Evolutionary conservation across 1,284 basidiomycete genomes (phyloP).

Genomic region (Leccinum subatratum): DNA sequence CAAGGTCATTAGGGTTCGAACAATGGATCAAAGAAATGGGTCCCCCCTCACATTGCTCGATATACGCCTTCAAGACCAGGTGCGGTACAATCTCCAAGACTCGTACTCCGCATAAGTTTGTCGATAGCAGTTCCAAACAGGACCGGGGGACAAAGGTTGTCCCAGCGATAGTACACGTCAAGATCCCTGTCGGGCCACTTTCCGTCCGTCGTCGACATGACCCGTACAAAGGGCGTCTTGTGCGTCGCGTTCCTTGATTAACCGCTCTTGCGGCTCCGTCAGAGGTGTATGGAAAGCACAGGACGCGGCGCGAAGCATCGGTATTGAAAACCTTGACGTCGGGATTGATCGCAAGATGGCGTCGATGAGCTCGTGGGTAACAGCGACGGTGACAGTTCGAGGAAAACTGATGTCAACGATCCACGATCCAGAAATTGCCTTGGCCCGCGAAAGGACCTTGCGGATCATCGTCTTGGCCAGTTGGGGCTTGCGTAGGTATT

Average conservation of each 20-base stretch:
- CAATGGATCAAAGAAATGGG: slow-evolving; percentile 28
- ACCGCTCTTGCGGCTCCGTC: slow-evolving; percentile 31
- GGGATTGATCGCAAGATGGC: slow-evolving; percentile 31
- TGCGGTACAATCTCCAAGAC: slow-evolving; percentile 32
- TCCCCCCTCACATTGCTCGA: slow-evolving; percentile 32
- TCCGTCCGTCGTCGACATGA: slow-evolving; percentile 33
- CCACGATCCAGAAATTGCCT: slow-evolving; percentile 28
- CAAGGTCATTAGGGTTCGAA: slow-evolving; percentile 17
- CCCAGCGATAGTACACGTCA: slow-evolving; percentile 28
- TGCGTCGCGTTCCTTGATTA: slow-evolving; percentile 26
- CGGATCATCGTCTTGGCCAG: slow-evolving; percentile 29
- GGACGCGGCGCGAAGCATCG: slow-evolving; percentile 26
- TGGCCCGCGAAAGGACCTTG: slow-evolving; percentile 28
- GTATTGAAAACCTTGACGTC: slow-evolving; percentile 27
- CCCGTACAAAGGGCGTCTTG: slow-evolving; percentile 19
- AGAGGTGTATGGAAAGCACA: slow-evolving; percentile 33
- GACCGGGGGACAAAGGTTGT: slow-evolving; percentile 30
- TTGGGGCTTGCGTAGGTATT: too few relatives aligned
- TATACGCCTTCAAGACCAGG: slow-evolving; percentile 29
- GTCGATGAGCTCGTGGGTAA: slow-evolving; percentile 27
- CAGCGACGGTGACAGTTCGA: slow-evolving; percentile 32
- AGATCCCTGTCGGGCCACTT: slow-evolving; percentile 32
- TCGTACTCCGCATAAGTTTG: slow-evolving; percentile 26
- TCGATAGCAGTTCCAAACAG: slow-evolving; percentile 32
- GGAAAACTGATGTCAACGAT: slow-evolving; percentile 33